Conservation (phyloP, 23 red algal genomes). For the Gracilaria gracilis region DNA sequence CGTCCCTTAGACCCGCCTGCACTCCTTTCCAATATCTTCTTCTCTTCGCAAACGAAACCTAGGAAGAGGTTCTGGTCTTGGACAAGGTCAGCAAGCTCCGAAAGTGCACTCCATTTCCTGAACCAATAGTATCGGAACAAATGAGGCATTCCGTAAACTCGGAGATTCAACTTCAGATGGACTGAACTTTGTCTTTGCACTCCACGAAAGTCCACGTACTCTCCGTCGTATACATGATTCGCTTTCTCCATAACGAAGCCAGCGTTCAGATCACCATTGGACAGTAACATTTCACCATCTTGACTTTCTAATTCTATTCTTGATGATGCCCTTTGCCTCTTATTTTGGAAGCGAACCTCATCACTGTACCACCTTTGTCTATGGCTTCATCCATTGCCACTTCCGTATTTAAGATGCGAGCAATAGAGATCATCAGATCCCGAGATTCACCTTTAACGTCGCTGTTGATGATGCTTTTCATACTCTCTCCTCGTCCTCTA, state of each 20-base stretch:
- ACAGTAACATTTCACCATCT: background rate
- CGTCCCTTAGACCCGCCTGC: background rate
- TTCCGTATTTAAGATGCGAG: constrained; percentile 2
- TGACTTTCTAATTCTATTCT: background rate
- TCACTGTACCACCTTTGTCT: background rate
- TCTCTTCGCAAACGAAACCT: background rate
- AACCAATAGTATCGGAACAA: background rate
- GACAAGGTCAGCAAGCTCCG: background rate
- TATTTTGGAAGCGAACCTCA: background rate
- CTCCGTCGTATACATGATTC: background rate
- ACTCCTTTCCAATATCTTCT: background rate
- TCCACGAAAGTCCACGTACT: background rate
- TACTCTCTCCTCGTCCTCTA: background rate
- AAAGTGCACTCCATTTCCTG: background rate
- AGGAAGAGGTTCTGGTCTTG: background rate
- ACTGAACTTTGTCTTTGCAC: background rate
- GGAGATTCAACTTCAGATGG: background rate
- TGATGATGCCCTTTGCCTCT: background rate
- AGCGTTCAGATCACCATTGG: background rate
- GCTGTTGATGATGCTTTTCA: background rate
- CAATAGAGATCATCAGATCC: background rate
- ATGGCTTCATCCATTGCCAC: background rate
- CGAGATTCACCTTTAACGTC: background rate
- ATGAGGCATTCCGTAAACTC: background rate
- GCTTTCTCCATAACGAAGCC: background rate